Conservation (phyloP, 768 basidiomycete genomes). For the Kwoniella mangroviensis region DNA sequence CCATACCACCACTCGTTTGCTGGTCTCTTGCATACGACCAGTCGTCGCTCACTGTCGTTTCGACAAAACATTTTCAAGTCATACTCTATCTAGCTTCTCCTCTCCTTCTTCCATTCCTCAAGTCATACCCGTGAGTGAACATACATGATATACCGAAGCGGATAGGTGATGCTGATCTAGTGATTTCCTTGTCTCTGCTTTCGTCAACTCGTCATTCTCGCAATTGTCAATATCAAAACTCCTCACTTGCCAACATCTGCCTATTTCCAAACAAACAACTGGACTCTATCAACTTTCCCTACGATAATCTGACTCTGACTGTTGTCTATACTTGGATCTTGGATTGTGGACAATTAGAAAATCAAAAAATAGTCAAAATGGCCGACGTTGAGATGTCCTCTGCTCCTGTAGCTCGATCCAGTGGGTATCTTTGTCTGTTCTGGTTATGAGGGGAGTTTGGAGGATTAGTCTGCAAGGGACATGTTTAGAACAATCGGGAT, state of each 20-base stretch:
- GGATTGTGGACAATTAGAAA: constrained; percentile 6
- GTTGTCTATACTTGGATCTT: neutral
- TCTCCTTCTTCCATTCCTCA: constrained; percentile 23
- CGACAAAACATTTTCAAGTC: neutral
- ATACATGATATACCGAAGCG: neutral
- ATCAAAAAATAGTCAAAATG: constrained; percentile 45
- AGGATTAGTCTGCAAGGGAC: too few species aligned
- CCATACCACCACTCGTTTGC: neutral
- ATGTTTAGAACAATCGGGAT: too few species aligned
- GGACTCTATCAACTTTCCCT: neutral
- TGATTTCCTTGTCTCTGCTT: neutral
- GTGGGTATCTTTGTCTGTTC: constrained; percentile 36
- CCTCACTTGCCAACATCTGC: neutral
- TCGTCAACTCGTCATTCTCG: neutral
- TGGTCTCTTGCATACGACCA: neutral
- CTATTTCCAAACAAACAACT: neutral
- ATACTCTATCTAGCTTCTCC: neutral
- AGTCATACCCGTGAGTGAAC: constrained; percentile 26
- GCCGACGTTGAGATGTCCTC: constrained; percentile 55
- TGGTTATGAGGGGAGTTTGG: neutral
- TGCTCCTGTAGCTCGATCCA: constrained; percentile 45
- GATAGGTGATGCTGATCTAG: constrained; percentile 15
- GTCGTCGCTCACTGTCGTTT: neutral
- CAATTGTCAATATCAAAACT: neutral
- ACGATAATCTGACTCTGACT: too few species aligned